Evolutionary conservation across 306 rosid genomes (phyloP).

Genomic region (Ochetophila trinervis): DNA sequence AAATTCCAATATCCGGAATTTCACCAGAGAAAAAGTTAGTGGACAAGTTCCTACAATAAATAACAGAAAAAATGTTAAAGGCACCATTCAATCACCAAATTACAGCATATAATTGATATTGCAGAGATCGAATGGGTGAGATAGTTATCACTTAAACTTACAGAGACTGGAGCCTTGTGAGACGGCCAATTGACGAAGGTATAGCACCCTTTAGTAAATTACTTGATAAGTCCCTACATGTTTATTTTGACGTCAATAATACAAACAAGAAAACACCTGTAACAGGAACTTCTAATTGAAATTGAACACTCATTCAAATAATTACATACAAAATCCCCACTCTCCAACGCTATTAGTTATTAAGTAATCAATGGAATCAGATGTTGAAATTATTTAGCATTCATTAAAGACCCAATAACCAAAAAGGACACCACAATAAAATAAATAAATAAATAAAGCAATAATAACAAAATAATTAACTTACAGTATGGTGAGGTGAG

Average conservation of each 20-base stretch:
- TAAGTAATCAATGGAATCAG: background rate
- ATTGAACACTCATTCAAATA: background rate
- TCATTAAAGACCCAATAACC: background rate
- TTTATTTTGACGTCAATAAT: background rate
- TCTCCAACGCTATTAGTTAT: background rate
- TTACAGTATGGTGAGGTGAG: slow-evolving; percentile 82
- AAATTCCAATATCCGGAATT: slow-evolving; percentile 87
- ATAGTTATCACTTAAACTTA: slow-evolving; percentile 40
- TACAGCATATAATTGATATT: background rate
- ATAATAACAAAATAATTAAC: slow-evolving; percentile 6
- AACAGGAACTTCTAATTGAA: no score
- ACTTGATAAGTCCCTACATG: slow-evolving; percentile 77
- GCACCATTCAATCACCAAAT: background rate
- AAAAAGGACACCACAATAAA: background rate
- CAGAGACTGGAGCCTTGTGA: slow-evolving; percentile 58
- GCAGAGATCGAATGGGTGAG: background rate
- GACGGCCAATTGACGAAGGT: slow-evolving; percentile 89
- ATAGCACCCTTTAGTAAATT: slow-evolving; percentile 86
- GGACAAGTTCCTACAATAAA: slow-evolving; percentile 77
- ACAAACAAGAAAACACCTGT: no score
- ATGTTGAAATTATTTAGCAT: background rate
- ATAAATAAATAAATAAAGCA: slow-evolving; percentile 1
- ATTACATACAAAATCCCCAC: background rate
- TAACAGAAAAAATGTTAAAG: slow-evolving; percentile 10
- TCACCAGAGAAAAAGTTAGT: slow-evolving; percentile 89